Evolutionary conservation across 2,329 filamentous ascomycete genomes (phyloP).

Genomic region (Alternaria novae-zelandiae): DNA sequence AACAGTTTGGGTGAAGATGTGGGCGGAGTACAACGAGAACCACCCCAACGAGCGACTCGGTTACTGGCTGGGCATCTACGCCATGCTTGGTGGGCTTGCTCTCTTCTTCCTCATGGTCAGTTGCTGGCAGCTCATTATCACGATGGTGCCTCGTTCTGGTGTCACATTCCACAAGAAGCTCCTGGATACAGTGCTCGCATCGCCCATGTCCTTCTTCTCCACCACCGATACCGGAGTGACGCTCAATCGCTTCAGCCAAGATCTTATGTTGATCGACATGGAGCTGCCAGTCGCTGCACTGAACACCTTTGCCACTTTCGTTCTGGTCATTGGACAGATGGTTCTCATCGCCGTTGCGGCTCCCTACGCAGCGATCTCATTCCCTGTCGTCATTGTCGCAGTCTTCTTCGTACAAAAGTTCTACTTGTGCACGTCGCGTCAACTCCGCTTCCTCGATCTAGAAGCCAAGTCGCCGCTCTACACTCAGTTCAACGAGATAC

Average conservation of each 20-base stretch:
- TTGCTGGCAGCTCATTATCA: conserved; percentile 57
- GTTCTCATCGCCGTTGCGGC: conserved; percentile 50
- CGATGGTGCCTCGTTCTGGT: conserved; percentile 61
- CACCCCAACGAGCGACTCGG: conserved; percentile 47
- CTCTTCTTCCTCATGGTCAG: conserved; percentile 39
- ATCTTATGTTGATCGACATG: conserved; percentile 56
- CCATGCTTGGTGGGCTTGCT: conserved; percentile 34
- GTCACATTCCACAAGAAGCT: conserved; percentile 57
- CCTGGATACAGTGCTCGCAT: conserved; percentile 56
- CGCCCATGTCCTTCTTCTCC: conserved; percentile 53
- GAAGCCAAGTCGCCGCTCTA: conserved; percentile 59
- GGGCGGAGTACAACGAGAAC: conserved; percentile 52
- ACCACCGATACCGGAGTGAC: conserved; percentile 54
- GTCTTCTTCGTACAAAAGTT: conserved; percentile 54
- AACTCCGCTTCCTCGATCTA: conserved; percentile 60
- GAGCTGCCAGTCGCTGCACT: conserved; percentile 48
- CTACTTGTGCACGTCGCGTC: conserved; percentile 57
- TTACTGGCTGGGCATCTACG: conserved; percentile 43
- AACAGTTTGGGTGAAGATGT: conserved; percentile 58
- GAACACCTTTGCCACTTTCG: conserved; percentile 44
- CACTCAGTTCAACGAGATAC: conserved; percentile 59
- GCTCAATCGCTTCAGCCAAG: conserved; percentile 58
- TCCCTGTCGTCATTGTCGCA: conserved; percentile 47
- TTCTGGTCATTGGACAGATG: conserved; percentile 44
- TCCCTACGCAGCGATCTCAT: conserved; percentile 48